A percentile compares a stretch with the other conserved stretches of the same genome.
Conservation (phyloP, 768 basidiomycete species). For the Collybia sordida region DNA sequence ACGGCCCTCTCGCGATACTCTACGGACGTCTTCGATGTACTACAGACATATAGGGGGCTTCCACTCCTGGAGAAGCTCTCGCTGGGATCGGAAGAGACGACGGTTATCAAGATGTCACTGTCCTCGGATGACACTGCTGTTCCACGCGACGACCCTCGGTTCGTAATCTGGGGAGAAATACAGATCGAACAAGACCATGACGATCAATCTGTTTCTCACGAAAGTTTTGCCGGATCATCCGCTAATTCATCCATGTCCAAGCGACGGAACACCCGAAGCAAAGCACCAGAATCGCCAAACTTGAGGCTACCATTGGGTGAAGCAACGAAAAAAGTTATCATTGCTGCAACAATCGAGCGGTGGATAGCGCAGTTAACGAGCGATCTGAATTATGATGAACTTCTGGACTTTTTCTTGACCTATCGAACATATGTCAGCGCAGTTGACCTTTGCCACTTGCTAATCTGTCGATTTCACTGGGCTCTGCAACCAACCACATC, state of each 20-base stretch:
- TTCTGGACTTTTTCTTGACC: conserved; percentile 89
- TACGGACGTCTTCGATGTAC: conserved; percentile 75
- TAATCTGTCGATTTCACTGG: conserved; percentile 91
- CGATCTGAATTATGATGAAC: conserved; percentile 82
- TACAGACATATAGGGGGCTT: conserved; percentile 78
- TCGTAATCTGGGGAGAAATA: conserved; percentile 86
- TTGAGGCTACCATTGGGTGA: conserved; percentile 16
- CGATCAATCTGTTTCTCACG: conserved; percentile 31
- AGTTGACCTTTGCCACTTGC: conserved; percentile 75
- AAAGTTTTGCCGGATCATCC: conserved; percentile 32
- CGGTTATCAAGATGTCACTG: conserved; percentile 73
- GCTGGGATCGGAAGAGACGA: conserved; percentile 53
- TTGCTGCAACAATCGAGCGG: conserved; percentile 90
- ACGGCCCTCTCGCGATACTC: conserved; percentile 63
- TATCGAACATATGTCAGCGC: conserved; percentile 84
- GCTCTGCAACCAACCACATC: conserved; percentile 55
- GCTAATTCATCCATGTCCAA: conserved; percentile 31
- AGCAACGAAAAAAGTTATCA: conserved; percentile 50
- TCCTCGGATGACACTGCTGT: conserved; percentile 65
- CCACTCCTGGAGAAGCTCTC: conserved; percentile 70
- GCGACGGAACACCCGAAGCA: conserved; percentile 32
- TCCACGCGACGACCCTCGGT: conserved; percentile 85
- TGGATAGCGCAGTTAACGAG: conserved; percentile 92
- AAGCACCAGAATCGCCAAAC: conserved; percentile 27
- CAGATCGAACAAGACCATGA: conserved; percentile 30